Conservation (phyloP, 1,284 basidiomycete genomes). For the Naganishia albida region DNA sequence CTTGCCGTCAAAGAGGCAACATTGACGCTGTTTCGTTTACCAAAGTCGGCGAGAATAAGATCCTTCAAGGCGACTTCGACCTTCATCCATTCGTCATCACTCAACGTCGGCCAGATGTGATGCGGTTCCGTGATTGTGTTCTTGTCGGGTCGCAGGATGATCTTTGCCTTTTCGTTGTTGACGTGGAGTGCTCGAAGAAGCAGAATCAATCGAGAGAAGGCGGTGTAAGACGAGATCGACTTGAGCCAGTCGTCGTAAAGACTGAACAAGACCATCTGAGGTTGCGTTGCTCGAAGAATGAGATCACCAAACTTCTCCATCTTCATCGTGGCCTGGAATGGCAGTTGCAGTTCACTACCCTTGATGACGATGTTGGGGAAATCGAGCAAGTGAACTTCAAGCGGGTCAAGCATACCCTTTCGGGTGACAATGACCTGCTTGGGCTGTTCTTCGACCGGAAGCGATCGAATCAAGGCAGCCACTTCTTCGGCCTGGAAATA, state of each 20-base stretch:
- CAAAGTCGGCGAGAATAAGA: constrained; percentile 91
- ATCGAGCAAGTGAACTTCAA: constrained; percentile 97
- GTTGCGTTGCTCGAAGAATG: constrained; percentile 62
- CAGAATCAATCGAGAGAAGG: constrained; percentile 95
- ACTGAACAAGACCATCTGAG: constrained; percentile 77
- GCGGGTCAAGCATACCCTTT: constrained; percentile 98
- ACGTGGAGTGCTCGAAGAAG: constrained; percentile 95
- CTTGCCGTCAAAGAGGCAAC: constrained; percentile 94
- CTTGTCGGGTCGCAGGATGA: constrained; percentile 87
- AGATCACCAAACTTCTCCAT: constrained; percentile 99
- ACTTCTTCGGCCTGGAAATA: constrained; percentile 88
- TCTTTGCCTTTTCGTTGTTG: constrained; percentile 99
- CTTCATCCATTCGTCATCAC: constrained; percentile 98
- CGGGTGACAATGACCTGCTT: constrained; percentile 99
- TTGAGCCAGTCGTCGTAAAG: constrained; percentile 99
- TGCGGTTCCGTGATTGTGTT: constrained; percentile 95
- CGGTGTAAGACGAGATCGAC: constrained; percentile 97
- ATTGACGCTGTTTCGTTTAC: constrained; percentile 98
- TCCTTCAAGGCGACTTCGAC: constrained; percentile 98
- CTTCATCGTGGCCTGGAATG: constrained; percentile 99
- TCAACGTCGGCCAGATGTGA: constrained; percentile 95
- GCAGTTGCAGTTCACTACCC: constrained; percentile 94
- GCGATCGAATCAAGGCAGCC: constrained; percentile 90
- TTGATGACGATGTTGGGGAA: constrained; percentile 99
- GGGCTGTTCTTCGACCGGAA: constrained; percentile 98